Evolutionary conservation across 192 early-diverging fungal genomes (phyloP).

Genomic region (Podila clonocystis): DNA sequence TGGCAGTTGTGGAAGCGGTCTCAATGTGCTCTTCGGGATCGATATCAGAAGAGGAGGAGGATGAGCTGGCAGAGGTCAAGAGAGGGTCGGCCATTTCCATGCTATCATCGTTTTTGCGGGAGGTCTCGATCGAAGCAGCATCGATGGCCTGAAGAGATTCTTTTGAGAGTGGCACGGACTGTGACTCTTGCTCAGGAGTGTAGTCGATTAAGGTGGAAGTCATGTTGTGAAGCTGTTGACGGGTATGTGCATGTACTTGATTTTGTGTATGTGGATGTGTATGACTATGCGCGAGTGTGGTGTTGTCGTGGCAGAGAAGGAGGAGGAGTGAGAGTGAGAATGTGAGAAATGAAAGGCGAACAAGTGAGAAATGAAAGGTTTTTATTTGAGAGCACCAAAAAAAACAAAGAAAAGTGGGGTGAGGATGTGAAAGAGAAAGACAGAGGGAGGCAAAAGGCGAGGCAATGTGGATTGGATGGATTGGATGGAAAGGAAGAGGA

Average conservation of each 20-base stretch:
- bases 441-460: not conserved
- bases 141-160: no score
- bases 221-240: not conserved
- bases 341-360: not conserved
- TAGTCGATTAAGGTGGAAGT: constrained; percentile 2
- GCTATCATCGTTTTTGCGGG: not conserved
- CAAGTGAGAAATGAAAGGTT: constrained; percentile 5
- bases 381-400: not conserved
- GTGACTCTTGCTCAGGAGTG: not conserved
- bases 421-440: no score
- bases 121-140: not conserved
- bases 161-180: constrained; percentile 3
- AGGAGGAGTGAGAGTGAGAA: not conserved
- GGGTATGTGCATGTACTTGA: not conserved
- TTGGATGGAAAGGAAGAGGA: not conserved
- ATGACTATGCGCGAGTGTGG: not conserved
- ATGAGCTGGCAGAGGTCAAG: constrained; percentile 10
- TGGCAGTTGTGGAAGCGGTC: not conserved
- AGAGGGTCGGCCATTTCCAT: constrained; percentile 18
- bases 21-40: constrained; percentile 7
- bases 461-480: not conserved
- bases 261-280: not conserved
- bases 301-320: not conserved
- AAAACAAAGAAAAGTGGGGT: not conserved
- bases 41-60: constrained; percentile 12